Evolutionary conservation across 2,329 filamentous ascomycete species (phyloP), one percentile per base, ranked within the genome.

Genomic region (Alternaria panax): DNA sequence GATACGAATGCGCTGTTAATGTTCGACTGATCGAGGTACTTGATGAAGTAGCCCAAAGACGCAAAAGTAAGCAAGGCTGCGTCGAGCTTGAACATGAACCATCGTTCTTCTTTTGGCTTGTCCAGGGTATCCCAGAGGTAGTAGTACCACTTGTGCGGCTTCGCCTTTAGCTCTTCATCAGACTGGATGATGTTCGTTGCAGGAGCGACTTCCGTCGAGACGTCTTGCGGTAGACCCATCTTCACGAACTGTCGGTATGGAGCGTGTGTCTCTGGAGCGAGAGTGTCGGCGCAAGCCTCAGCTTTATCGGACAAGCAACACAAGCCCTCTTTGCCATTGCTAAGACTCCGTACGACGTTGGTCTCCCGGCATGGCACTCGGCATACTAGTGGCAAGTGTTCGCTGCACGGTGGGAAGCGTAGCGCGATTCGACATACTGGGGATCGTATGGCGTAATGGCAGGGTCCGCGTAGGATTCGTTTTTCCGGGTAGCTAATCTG

Each of bases 21-120:
- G 27, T 72, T 71, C 18, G 57, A 67, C 2, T 66, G 66, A 41
- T 72, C 69, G 36, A 72, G 64, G 38, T 65, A 70, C 32, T 72
- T 72, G 40, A 64, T 68, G 2, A 58, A 58, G 32, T 58, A 58
- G 2, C 56, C 81, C 25, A 80, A 63, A 2, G 74, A 75, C 0
- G 81, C 79, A 70, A 84, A 83, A 0, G 80, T 81, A n/a, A 85
- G 64, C 18, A 85, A 76, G 1, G 79, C 80, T n/a, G 68, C 61
- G 46, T 73, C 70, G 3, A 73, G 66, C 51, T 73, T 73, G 41
- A 68, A 67, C 20, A 71, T 62, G 30, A 73, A 70, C 45, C 45
- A 68, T 14, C 69, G 47, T 38, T 73, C 67, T 45, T 70, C 69
- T 38, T 62, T 55, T 7, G 69, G 52, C 9, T 65, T 56, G 20